Evolutionary conservation across 2,329 filamentous ascomycete species (phyloP).

Genomic region (Shiraia bambusicola): DNA sequence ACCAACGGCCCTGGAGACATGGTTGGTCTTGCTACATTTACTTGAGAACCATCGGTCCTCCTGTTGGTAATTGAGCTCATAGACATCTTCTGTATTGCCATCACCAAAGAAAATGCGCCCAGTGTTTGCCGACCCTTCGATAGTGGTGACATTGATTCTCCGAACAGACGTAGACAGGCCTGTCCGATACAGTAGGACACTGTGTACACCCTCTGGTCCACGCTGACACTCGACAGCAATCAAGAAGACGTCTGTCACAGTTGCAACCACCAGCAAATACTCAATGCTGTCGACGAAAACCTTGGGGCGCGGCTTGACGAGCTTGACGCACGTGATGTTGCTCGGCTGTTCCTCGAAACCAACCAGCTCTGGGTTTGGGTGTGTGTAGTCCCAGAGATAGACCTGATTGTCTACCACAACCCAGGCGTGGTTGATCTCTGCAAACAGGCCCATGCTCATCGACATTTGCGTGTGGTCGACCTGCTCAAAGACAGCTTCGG

Average conservation of each 20-base stretch:
- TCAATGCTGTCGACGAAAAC: slow-evolving; percentile 87
- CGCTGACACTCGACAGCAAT: slow-evolving; percentile 75
- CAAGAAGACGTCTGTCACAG: slow-evolving; percentile 78
- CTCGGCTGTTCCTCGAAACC: slow-evolving; percentile 88
- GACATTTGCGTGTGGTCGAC: slow-evolving; percentile 84
- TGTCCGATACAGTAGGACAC: slow-evolving; percentile 82
- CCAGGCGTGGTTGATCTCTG: slow-evolving; percentile 93
- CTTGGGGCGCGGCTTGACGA: slow-evolving; percentile 79
- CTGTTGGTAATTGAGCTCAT: slow-evolving; percentile 94
- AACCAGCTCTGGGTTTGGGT: slow-evolving; percentile 85
- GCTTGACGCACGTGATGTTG: slow-evolving; percentile 85
- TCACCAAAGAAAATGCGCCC: slow-evolving; percentile 95
- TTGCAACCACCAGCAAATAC: slow-evolving; percentile 86
- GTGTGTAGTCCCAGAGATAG: slow-evolving; percentile 97
- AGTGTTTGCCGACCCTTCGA: slow-evolving; percentile 73
- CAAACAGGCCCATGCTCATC: slow-evolving; percentile 94
- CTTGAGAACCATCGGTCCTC: slow-evolving; percentile 96
- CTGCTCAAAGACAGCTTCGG: slow-evolving; percentile 88
- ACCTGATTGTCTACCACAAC: slow-evolving; percentile 93
- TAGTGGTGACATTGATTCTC: slow-evolving; percentile 73
- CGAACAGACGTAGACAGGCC: slow-evolving; percentile 78
- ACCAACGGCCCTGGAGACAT: slow-evolving; percentile 71
- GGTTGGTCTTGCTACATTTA: slow-evolving; percentile 84
- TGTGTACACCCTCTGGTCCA: slow-evolving; percentile 66
- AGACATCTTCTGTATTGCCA: slow-evolving; percentile 77